Evolutionary conservation across 2,329 filamentous ascomycete species (phyloP), one percentile per base, ranked within the genome.

Genomic region (Sporothrix schenckii): DNA sequence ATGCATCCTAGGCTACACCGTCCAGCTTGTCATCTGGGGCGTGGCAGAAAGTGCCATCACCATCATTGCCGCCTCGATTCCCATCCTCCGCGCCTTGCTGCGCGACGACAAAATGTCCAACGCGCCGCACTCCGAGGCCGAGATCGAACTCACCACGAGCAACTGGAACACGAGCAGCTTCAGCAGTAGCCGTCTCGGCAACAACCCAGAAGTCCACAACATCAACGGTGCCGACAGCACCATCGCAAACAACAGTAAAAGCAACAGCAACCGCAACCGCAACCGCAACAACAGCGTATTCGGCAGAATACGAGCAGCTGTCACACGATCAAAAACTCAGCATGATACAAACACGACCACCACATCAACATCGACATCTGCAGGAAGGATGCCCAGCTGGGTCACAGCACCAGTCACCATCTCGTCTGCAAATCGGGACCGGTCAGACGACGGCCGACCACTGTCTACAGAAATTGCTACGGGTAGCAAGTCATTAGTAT

Each of bases 61-160:
- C 47, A 73, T 73, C 50, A 71, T 73, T 19, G 72, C 72, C 1
- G 71, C 72, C 3, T 73, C 71, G 13, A 71, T 73, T 44, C 72
- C 72, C 5, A 69, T 73, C 21, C 60, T 73, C 21, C 72, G 72
- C 7, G 71, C 70, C 10, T 68, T 73, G 4, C 69, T 78, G 24
- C 67, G 67, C 27, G 67, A 61, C 44, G 54, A 49, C 67, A 69
- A 68, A n/a, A 78, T 77, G 77, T 75, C 77, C 34, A 66, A 61
- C 6, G 41, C 41, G 11, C 54, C 41, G 11, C 67, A 14, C 6
- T 61, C 54, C 10, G 53, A 69, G 39, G 54, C 53, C 27, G 67
- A 69, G 19, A 61, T 69, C 11, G 54, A 69, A 44, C 67, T 69
- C 14, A 69, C 61, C 67, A 41, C 54, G 44, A 47, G n/a, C 54